Base-by-base conservation (phyloP, 768 basidiomycete species). In the Suillus spraguei region DNA sequence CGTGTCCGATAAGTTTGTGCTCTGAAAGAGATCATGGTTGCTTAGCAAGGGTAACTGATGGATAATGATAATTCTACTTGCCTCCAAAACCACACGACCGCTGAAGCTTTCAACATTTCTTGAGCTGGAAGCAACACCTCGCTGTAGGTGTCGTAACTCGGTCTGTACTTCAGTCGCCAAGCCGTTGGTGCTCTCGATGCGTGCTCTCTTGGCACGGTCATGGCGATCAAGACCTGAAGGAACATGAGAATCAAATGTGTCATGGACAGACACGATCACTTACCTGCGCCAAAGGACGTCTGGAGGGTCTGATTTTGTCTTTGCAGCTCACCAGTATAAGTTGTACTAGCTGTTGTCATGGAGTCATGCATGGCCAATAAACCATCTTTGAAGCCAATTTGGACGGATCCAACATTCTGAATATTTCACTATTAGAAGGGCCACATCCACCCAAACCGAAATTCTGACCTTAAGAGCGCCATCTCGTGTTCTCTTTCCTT, bases 121-220 rank as follows among this genome's bases (percentile, higher is more conserved):
- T 17, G 85, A 83, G 39, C 81, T 80, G 1, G 86, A 83, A 24
- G 79, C 75, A 20, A 88, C 68, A 11, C 80, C 81, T 14, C 80
- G 78, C 64, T 87, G 84, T 61, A 87, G 68, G 60, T 78, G 74
- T 28, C 80, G 79, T 68, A 85, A 84, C 56, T 86, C 82, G 38
- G 81, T 78, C 65, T 87, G 82, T 39, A 85, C 69, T 38, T 86
- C 82, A 5, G 78, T 73, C 36, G 76, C 76, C 69, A 91, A 75
- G 4, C 77, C 71, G 47, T 80, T 77, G 22, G 84, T 87, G 11
- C 82, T 80, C 59, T 91, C 90, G 3, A 88, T 69, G 49, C 92
- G 84, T 44, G 87, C 87, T 55, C 87, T 83, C 70, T 94, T 94
- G 17, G 86, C 82, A 60, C 84, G 80, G 49, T 77, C 76, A 68